Base-by-base conservation (phyloP, 2,329 filamentous ascomycete genomes). In the Sporothrix schenckii region DNA sequence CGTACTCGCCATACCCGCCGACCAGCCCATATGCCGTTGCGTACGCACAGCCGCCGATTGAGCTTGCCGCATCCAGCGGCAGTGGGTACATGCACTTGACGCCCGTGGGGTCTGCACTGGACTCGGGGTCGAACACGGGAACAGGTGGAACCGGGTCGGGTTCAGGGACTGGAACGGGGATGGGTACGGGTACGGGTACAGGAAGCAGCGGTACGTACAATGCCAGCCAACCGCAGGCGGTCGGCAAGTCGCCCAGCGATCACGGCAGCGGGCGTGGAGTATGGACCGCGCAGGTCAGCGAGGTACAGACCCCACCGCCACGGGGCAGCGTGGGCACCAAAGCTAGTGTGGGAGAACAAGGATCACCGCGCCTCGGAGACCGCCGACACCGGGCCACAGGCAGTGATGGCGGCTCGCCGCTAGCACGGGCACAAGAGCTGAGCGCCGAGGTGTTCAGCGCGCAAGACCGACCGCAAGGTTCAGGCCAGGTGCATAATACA, bases 241-340 rank as follows among this genome's bases (percentile, higher is more conserved):
- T 54, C 7, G 63, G 60, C 24, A 79, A 79, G 71, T 74, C 78
- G 21, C 77, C 65, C 4, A 61, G 69, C 19, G 66, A 68, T 11
- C 41, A 67, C 9, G 47, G 56, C 34, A 68, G 65, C 21, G 63
- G 61, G 24, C 53, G 44, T 2, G n/a, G 77, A 60, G 63, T 78
- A 16, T 79, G 78, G 79, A 68, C 77, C 69, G 77, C 77, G 19
- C 78, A 79, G 60, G 78, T 79, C 60, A 78, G 77, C 69, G 77
- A 77, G 73, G 73, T 79, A 69, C 75, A 75, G 71, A 56, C 74
- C 7, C 69, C 73, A 10, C 72, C 74, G 4, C 44, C 44, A 11
- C 68, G 66, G 66, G 30, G 52, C 4, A 27, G 53, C 34, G 70
- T 34, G 16, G 69, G 34, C 5, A 44, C 47, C 60, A 67, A 47